These are phyloP conservation scores for Aspergillus hortae DNA, from an alignment of 2,329 filamentous ascomycete species.

Conservation along the genomic window DNA sequence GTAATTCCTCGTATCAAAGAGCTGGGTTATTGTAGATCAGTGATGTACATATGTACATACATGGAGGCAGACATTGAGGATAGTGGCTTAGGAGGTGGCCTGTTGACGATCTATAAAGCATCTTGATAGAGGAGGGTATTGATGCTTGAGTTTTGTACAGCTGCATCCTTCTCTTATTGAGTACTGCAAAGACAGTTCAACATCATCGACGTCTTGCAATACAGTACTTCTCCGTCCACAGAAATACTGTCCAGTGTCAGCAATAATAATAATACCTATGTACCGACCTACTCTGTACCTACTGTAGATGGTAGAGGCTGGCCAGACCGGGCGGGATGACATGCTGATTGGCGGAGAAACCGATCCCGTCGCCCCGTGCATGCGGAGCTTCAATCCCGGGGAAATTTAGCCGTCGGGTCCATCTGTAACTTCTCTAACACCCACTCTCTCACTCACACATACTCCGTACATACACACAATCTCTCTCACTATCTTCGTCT, in stretches of 20 bases:
- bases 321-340: not conserved
- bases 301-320: no score
- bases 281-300: no score
- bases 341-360: conserved; percentile 34
- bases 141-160: no score
- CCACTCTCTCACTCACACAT: not conserved
- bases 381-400: conserved; percentile 16
- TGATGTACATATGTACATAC: not conserved
- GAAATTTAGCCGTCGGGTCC: conserved; percentile 20
- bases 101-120: not conserved
- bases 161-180: no score
- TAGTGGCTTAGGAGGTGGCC: not conserved
- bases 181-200: no score
- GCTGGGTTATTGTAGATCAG: not conserved
- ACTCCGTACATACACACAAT: not conserved
- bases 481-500: not conserved
- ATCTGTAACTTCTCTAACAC: not conserved
- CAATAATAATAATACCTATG: no score
- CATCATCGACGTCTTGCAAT: no score
- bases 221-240: no score
- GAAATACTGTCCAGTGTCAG: no score
- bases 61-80: not conserved
- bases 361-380: conserved; percentile 17
- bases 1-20: conserved; percentile 21
- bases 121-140: no score